Base-by-base conservation (phyloP, 1,139 yeast species). In the Sugiyamaella japonica region DNA sequence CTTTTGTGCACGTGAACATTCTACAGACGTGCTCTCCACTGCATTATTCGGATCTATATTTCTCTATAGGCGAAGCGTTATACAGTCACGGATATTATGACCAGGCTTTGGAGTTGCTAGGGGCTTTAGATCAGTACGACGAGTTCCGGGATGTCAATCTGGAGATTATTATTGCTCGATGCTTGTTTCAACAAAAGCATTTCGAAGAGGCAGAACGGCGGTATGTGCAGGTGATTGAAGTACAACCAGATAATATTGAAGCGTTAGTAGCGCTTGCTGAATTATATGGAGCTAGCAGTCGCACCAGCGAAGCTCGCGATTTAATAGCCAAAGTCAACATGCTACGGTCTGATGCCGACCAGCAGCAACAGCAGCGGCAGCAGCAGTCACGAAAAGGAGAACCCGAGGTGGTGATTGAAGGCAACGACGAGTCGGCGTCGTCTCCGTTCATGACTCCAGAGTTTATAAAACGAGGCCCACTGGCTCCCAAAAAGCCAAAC, bases 231-330 rank as follows among this genome's bases (percentile, higher is more conserved):
- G 80, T 89, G 1, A 69, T 88, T 13, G 76, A 76, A 17, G 54
- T 73, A 40, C 87, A 84, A 7, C 86, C 88, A 0, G 75, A 77
- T 12, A 85, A 89, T 63, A 72, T 87, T 40, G 96, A 90, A 59
- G 80, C 85, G 10, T 83, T 86, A 64, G 76, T 90, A 36, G 86
- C 88, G 0, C 74, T 93, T 28, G 96, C 95, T 0, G 98, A 93
- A 70, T 82, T 90, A 1, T 81, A 84, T 56, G 88, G 84, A 60
- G 66, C 70, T 61, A 73, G 86, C n/a, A 88, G 86, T 17, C 85
- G 87, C 48, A 77, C 77, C 17, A 83, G 79, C 1, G 79, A 78
- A 28, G 90, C 96, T 2, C 79, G 81, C 45, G 69, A 69, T 31
- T 71, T 88, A 36, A 74, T 87, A 52, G 75, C 76, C 20, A 85